Percentiles rank a stretch among this genome's conserved stretches.
These are phyloP conservation scores for Sporothrix pseudoabietina DNA, from an alignment of 2,329 filamentous ascomycete species.

Conservation along the genomic window DNA sequence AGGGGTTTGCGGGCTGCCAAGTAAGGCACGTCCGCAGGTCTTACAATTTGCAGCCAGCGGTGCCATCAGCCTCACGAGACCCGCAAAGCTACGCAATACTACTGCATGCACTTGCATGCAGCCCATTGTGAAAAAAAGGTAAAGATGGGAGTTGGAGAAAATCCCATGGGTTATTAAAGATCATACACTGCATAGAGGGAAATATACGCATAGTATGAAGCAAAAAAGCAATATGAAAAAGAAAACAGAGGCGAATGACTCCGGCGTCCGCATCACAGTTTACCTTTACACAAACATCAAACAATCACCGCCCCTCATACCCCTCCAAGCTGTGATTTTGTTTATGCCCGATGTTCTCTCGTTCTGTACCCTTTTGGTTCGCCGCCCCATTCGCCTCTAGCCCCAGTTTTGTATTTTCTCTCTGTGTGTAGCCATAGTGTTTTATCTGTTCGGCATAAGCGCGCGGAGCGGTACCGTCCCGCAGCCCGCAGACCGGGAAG, in stretches of 20 bases:
- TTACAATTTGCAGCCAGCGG: not conserved
- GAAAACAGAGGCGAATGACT: not conserved
- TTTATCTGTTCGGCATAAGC: not conserved
- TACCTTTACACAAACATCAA: not conserved
- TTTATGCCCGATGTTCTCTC: not conserved
- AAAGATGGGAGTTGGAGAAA: not conserved
- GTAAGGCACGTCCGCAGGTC: not conserved
- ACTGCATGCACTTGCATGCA: not conserved
- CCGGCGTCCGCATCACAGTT: not conserved
- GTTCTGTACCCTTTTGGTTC: not conserved
- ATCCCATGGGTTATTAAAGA: not conserved
- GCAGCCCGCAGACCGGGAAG: not conserved
- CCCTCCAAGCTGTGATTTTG: not conserved
- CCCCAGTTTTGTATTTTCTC: not conserved
- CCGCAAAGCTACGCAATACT: not conserved
- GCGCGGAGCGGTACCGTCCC: not conserved
- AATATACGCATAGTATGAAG: not conserved
- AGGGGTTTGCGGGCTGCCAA: not conserved
- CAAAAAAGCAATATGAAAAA: not conserved
- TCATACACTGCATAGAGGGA: not conserved
- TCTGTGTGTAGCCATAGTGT: not conserved
- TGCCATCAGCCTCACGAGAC: conserved; percentile 9
- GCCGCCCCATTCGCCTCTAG: not conserved
- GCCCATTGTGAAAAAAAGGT: not conserved
- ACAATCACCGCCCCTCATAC: not conserved